Base-by-base conservation (phyloP, 2,329 filamentous ascomycete genomes). In the Fusarium sp. region DNA sequence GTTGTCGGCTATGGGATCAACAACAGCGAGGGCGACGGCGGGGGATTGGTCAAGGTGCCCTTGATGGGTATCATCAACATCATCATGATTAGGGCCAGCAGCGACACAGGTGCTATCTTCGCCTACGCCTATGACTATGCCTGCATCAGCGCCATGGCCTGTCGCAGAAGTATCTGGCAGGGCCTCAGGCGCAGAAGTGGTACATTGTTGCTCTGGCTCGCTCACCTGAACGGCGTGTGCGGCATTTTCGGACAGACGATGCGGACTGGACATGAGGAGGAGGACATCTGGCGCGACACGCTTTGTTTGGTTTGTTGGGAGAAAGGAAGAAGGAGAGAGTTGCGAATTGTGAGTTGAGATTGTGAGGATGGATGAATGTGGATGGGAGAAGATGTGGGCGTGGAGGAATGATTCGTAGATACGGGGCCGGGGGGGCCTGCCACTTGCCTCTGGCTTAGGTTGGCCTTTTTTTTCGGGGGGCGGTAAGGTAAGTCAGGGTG, bases 211-310 rank as follows among this genome's bases (percentile, higher is more conserved):
- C 33, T 55, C 69, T 69, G 60, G 65, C 61, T 73, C 78, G 79
- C 79, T 85, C 81, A 86, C 79, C 78, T 80, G 78, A 78, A 80
- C 81, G 79, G 83, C 79, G 78, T 77, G 78, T 86, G 86, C 84
- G 85, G 85, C 85, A 88, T 87, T 85, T 86, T 86, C 85, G 81
- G 80, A 80, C 78, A 82, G 80, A 79, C 78, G 79, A 79, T 81
- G 81, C 82, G 83, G 81, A 78, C 80, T 85, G 82, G 86, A 88
- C 87, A 89, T 89, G 86, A 85, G 86, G 83, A 85, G 86, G 83
- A 81, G 80, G 82, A 85, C 87, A 88, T 88, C 81, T 84, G 85
- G 83, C 82, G 80, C 69, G 67, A 72, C 69, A 71, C 69, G 69
- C 69, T 69, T 67, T 50, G 48, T 15, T 50, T 50, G 48, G 48